Evolutionary conservation across 805 yeast genomes (phyloP).

Genomic region (Lipomyces sp.): DNA sequence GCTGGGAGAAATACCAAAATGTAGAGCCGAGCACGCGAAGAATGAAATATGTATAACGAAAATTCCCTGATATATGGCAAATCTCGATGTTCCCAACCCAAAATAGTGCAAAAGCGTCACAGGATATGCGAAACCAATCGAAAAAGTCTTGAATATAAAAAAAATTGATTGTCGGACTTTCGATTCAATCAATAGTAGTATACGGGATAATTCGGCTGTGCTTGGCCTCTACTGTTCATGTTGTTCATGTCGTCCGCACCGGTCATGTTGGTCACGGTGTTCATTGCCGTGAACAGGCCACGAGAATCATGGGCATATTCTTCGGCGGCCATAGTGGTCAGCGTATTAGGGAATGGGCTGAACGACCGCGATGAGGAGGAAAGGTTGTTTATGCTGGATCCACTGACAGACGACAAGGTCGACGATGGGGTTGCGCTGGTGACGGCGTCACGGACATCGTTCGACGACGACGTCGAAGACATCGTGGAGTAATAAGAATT

Average conservation of each 20-base stretch:
- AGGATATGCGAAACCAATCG: neutral
- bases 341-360: neutral
- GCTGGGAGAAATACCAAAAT: neutral
- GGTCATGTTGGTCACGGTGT: constrained; percentile 5
- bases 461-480: neutral
- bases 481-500: neutral
- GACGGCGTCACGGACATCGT: neutral
- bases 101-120: neutral
- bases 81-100: neutral
- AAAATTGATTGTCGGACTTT: neutral
- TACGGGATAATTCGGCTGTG: constrained; percentile 20
- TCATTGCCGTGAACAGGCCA: neutral
- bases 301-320: neutral
- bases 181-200: constrained; percentile 14
- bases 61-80: neutral
- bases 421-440: neutral
- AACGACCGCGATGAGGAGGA: neutral
- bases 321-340: constrained; percentile 1
- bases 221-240: constrained; percentile 3
- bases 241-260: constrained; percentile 3
- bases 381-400: no score
- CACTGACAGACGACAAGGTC: neutral
- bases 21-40: neutral
- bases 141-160: no score
- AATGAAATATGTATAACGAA: neutral